Conservation (phyloP, 345 rosid species). For the Turritis glabra region DNA sequence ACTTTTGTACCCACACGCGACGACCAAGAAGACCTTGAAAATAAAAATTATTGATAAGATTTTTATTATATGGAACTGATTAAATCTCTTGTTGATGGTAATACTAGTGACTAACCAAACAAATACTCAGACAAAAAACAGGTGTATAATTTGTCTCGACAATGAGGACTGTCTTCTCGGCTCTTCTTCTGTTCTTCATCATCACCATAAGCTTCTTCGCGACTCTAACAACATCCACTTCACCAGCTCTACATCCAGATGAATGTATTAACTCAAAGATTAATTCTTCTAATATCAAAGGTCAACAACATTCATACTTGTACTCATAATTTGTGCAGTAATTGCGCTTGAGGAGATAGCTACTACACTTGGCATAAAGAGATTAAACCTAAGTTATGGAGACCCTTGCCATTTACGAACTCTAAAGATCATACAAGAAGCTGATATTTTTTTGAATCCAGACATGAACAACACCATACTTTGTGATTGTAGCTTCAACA, state of each 20-base stretch:
- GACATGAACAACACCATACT: not conserved
- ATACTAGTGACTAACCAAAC: too few relatives aligned
- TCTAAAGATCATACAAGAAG: not conserved
- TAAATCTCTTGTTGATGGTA: not conserved
- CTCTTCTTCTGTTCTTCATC: not conserved
- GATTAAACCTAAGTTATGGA: not conserved
- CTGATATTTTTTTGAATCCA: not conserved
- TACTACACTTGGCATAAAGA: constrained; percentile 24
- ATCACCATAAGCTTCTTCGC: not conserved
- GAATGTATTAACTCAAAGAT: not conserved
- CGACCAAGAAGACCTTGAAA: too few relatives aligned
- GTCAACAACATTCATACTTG: too few relatives aligned
- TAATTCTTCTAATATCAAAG: too few relatives aligned
- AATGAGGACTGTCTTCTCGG: not conserved
- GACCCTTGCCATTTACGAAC: constrained; percentile 13
- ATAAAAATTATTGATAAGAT: too few relatives aligned
- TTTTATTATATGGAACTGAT: not conserved
- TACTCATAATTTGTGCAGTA: not conserved
- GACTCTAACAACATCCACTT: not conserved
- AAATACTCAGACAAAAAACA: not conserved
- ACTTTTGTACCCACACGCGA: too few relatives aligned
- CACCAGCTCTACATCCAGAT: not conserved
- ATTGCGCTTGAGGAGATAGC: constrained; percentile 25
- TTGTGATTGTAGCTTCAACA: constrained; percentile 25
- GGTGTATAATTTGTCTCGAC: not conserved